Percentiles rank a stretch among this genome's conserved stretches.
These are phyloP conservation scores for Suhomyces pyralidae DNA, from an alignment of 805 yeast genomes.

Conservation along the genomic window DNA sequence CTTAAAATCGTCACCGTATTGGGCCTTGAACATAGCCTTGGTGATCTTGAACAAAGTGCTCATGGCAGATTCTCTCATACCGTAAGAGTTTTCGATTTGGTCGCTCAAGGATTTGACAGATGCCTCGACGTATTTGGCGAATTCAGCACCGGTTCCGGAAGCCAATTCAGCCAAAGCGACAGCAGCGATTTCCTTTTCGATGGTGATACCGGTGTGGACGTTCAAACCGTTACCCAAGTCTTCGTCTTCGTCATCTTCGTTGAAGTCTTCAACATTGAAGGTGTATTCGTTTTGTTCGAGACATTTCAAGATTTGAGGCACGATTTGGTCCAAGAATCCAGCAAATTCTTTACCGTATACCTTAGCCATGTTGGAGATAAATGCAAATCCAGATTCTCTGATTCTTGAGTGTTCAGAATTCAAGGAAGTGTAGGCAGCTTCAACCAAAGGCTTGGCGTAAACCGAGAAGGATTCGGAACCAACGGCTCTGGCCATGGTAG, in stretches of 20 bases:
- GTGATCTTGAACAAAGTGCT: conserved; percentile 80
- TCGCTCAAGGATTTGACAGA: conserved; percentile 61
- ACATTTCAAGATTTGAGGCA: conserved; percentile 82
- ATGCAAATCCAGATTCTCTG: conserved; percentile 92
- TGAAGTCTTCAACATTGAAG: conserved; percentile 56
- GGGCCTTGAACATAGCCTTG: conserved; percentile 60
- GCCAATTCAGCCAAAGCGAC: conserved; percentile 89
- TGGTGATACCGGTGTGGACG: conserved; percentile 91
- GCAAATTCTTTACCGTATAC: conserved; percentile 90
- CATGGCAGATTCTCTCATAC: conserved; percentile 85
- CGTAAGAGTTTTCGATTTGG: conserved; percentile 83
- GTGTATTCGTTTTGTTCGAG: conserved; percentile 84
- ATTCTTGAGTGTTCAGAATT: conserved; percentile 76
- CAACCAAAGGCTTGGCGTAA: conserved; percentile 83
- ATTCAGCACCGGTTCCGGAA: conserved; percentile 76
- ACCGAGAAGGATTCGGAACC: conserved; percentile 85
- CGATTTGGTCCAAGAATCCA: conserved; percentile 74
- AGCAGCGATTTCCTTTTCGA: conserved; percentile 94
- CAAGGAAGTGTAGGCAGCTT: conserved; percentile 79
- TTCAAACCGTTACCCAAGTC: conserved; percentile 70
- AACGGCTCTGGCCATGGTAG: conserved; percentile 95
- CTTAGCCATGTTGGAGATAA: conserved; percentile 89
- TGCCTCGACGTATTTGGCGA: conserved; percentile 72
- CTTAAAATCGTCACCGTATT: conserved; percentile 44
- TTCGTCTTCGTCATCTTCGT: conserved; percentile 55